phyloP scores from a whole-genome alignment of 1,284 basidiomycete genomes.

The Polyporus tsugae region DNA sequence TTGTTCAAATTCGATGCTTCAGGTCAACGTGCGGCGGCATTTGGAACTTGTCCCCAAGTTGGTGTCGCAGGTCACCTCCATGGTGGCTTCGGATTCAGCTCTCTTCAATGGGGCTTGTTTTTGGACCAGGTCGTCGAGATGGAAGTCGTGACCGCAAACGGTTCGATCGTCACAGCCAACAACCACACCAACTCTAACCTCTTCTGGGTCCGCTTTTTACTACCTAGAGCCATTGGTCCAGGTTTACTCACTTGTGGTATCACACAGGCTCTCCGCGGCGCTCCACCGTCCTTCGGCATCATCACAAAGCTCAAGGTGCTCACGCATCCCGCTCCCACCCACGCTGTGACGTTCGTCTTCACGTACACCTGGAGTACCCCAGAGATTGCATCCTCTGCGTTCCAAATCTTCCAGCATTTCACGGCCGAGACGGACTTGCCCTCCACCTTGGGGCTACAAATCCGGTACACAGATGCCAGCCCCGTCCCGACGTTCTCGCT shows the following conservation, averaged over 20 bases:
- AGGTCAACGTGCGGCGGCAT: slow-evolving; percentile 5
- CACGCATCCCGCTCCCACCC: slow-evolving; percentile 2
- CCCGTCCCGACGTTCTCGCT: slow-evolving; percentile 5
- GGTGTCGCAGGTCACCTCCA: slow-evolving; percentile 10
- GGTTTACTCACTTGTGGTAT: not conserved
- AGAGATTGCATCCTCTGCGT: slow-evolving; percentile 1
- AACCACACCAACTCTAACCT: slow-evolving; percentile 46
- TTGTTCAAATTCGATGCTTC: not conserved
- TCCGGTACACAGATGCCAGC: not conserved
- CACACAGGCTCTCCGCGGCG: slow-evolving; percentile 5
- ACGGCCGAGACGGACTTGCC: not conserved
- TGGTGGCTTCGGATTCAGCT: slow-evolving; percentile 3
- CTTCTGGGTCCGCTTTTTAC: slow-evolving; percentile 42
- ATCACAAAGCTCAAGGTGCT: slow-evolving; percentile 7
- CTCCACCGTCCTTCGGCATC: slow-evolving; percentile 5
- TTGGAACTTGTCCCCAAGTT: slow-evolving; percentile 7
- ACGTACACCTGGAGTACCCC: slow-evolving; percentile 10
- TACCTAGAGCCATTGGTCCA: too few species aligned
- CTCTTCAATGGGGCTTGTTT: slow-evolving; percentile 2
- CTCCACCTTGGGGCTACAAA: not conserved
- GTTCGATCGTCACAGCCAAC: slow-evolving; percentile 52
- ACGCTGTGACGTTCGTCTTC: slow-evolving; percentile 4
- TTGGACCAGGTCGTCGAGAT: slow-evolving; percentile 11
- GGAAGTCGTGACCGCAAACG: slow-evolving; percentile 55
- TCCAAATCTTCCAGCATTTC: slow-evolving; percentile 6